Percentiles rank a stretch among this genome's conserved stretches.
These are phyloP conservation scores for Nannochloropsis oceanica DNA, from an alignment of 108 stramenopile species.

Conservation along the genomic window DNA sequence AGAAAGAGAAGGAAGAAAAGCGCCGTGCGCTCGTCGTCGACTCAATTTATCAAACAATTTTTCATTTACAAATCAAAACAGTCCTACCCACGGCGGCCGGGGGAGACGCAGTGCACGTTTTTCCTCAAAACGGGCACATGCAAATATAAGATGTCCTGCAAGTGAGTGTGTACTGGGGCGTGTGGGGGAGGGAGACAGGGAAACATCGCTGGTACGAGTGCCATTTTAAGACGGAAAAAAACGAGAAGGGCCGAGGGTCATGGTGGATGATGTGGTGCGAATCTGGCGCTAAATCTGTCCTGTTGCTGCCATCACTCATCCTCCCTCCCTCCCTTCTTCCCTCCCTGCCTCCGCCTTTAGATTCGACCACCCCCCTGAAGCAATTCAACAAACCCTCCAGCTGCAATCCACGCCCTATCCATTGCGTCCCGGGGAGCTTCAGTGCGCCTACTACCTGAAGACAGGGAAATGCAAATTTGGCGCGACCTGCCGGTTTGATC, in stretches of 20 bases:
- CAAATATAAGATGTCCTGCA: not conserved
- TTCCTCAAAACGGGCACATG: not conserved
- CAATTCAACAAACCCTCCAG: not conserved
- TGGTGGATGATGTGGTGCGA: no score
- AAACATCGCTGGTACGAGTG: no score
- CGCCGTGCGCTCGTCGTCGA: no score
- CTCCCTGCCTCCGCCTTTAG: not conserved
- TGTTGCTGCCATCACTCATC: no score
- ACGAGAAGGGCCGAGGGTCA: no score
- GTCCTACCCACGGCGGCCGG: conserved; percentile 61
- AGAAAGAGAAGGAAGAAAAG: no score
- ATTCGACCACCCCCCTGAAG: not conserved
- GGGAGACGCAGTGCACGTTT: conserved; percentile 39
- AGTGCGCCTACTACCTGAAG: conserved; percentile 75
- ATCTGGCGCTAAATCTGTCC: no score
- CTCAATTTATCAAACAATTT: no score
- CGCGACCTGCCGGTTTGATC: conserved; percentile 73
- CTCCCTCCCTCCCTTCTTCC: not conserved
- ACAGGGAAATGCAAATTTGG: conserved; percentile 83
- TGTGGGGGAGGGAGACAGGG: not conserved
- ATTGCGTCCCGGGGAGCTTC: conserved; percentile 58
- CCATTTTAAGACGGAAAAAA: no score
- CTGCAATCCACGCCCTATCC: conserved; percentile 50
- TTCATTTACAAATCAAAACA: not conserved
- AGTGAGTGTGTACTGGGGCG: not conserved